Evolutionary conservation across 805 yeast genomes (phyloP).

Genomic region (Cephaloascus fragrans): DNA sequence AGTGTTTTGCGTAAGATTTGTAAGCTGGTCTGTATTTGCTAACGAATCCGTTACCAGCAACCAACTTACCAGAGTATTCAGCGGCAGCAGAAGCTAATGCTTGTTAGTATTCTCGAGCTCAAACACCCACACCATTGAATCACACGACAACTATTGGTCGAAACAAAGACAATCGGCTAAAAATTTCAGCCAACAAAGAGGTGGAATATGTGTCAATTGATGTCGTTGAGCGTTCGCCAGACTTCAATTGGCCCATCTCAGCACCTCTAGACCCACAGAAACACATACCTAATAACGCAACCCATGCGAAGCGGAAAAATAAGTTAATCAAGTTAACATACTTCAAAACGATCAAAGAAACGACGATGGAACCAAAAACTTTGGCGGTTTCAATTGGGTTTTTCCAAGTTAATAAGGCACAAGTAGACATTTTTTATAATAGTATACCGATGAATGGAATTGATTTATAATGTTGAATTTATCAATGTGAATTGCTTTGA

Average conservation of each 20-base stretch:
- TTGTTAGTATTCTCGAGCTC: no score
- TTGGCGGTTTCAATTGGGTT: slow-evolving; percentile 71
- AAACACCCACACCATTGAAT: no score
- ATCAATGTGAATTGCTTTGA: no score
- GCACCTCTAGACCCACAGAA: not conserved
- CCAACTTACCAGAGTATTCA: slow-evolving; percentile 47
- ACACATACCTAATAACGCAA: slow-evolving; percentile 37
- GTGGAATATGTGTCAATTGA: no score
- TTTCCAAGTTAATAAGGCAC: slow-evolving; percentile 57
- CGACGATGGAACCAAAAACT: slow-evolving; percentile 56
- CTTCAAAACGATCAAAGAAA: slow-evolving; percentile 47
- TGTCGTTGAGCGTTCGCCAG: no score
- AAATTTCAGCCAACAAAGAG: no score
- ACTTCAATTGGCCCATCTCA: no score
- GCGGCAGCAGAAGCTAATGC: slow-evolving; percentile 39
- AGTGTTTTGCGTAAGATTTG: slow-evolving; percentile 20
- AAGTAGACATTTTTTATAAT: slow-evolving; percentile 2
- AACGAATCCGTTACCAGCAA: slow-evolving; percentile 45
- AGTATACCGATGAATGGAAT: no score
- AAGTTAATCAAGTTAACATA: slow-evolving; percentile 53
- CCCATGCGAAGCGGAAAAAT: slow-evolving; percentile 49
- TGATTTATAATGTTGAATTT: no score
- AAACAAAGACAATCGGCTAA: no score
- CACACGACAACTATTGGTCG: not conserved
- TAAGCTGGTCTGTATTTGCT: slow-evolving; percentile 56